Conservation (phyloP, 129 eudicot species). For the Rutidosis leptorrhynchoides region DNA sequence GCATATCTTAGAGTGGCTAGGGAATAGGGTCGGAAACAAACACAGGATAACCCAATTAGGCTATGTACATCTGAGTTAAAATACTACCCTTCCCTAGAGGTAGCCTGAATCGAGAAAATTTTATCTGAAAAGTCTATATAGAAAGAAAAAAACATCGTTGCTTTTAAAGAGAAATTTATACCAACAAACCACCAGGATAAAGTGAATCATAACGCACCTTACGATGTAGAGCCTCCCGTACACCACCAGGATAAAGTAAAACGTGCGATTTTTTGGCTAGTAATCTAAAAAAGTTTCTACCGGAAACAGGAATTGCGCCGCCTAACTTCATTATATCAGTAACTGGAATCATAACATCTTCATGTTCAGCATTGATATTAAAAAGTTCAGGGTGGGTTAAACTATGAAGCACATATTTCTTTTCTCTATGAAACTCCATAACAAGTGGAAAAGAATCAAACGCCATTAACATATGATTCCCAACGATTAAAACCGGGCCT, state of each 20-base stretch:
- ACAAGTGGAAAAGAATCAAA: constrained; percentile 52
- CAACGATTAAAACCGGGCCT: constrained; percentile 85
- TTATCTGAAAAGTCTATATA: too few species aligned
- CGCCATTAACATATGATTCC: constrained; percentile 82
- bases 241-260: constrained; percentile 39
- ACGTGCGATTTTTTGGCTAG: constrained; percentile 26
- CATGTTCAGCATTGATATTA: constrained; percentile 1
- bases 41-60: too few species aligned
- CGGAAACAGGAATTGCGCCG: constrained; percentile 33
- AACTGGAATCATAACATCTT: constrained; percentile 12
- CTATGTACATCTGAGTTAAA: too few species aligned
- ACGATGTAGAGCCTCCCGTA: constrained; percentile 34
- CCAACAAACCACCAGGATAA: background rate
- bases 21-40: too few species aligned
- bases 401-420: constrained; percentile 35
- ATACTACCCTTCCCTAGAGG: too few species aligned
- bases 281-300: constrained; percentile 27
- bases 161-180: background rate
- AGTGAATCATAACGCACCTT: constrained; percentile 18
- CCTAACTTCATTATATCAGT: constrained; percentile 20
- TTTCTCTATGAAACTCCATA: constrained; percentile 52
- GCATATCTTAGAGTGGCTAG: too few species aligned
- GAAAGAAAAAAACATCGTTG: background rate
- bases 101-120: too few species aligned
- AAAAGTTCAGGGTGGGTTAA: constrained; percentile 33